Evolutionary conservation across 2,329 filamentous ascomycete species (phyloP), one percentile per base, ranked within the genome.

Genomic region (Colletotrichum phormii): DNA sequence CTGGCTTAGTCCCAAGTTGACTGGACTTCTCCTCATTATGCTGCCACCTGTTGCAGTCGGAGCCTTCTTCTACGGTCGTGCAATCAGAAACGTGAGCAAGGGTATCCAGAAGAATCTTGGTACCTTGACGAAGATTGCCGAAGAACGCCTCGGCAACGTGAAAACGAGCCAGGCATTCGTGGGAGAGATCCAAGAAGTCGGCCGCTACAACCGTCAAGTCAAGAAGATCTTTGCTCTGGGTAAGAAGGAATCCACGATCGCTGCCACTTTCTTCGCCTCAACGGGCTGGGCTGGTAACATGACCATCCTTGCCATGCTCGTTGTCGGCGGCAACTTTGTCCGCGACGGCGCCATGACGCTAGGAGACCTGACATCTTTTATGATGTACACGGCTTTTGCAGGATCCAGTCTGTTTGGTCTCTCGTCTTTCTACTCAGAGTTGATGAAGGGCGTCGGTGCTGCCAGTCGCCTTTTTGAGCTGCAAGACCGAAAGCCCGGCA

Each of bases 381-480:
- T 99, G 85, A 98, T 99, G 96, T 99, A 98, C 82, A 97, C 95
- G 3, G 96, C 94, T 4, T 98, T 92, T 81, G 90, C 91, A 7
- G 91, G 91, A 3, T 97, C 94, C 61, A 97, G 94, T 82, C 89
- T 99, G 75, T 98, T 98, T 77, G 97, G 97, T 4, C 87, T 99
- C 1, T 98, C 95, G 4, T 95, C 94, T 69, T 99, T 99, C 84
- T 99, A 98, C 83, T 98, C 95, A 0, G 97, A 99, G 81, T 88
- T 99, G 74, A 99, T 99, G 97, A 99, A 99, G 83, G 97, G 97
- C 54, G 96, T 98, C 4, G 97, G 97, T 78, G 97, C 97, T 54
- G 97, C 97, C n/a, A 97, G 93, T 79, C 93, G 97, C 73, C 87
- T 99, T 1, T 99, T 99, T 79, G 97, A 99, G 80, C 89, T 99